phyloP scores from a whole-genome alignment of 2,329 filamentous ascomycete species.

The Paraconiothyrium brasiliense region DNA sequence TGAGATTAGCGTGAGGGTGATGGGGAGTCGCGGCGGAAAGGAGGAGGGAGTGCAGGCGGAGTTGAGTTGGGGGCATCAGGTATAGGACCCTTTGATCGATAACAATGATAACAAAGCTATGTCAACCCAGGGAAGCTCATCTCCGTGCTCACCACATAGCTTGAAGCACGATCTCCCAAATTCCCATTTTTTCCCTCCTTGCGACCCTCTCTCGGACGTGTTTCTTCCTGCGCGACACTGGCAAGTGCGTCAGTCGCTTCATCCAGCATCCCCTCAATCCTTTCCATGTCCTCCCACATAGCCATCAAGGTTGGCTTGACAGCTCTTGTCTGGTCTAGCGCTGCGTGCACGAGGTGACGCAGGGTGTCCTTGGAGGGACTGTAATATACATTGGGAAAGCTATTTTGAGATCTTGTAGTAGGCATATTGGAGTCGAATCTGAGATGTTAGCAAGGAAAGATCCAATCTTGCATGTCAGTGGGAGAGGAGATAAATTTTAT shows the following conservation, averaged over 20 bases:
- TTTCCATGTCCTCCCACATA: too few relatives aligned
- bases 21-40: constrained; percentile 29
- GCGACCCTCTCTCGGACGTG: neutral
- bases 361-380: too few relatives aligned
- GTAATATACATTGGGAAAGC: too few relatives aligned
- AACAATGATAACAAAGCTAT: neutral
- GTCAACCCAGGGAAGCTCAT: neutral
- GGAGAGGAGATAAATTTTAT: too few relatives aligned
- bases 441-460: too few relatives aligned
- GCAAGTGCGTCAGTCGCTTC: too few relatives aligned
- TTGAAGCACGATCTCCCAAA: neutral
- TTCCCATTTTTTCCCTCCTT: neutral
- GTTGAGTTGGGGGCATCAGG: constrained; percentile 22
- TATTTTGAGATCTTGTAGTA: too few relatives aligned
- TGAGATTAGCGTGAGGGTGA: constrained; percentile 36
- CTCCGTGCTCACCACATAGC: neutral
- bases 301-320: constrained; percentile 28
- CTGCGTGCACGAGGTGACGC: too few relatives aligned
- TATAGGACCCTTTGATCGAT: neutral
- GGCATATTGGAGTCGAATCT: too few relatives aligned
- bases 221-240: too few relatives aligned
- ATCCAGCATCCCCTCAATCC: too few relatives aligned
- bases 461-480: too few relatives aligned
- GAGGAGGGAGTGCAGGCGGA: constrained; percentile 30
- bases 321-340: neutral